Evolutionary conservation across 768 basidiomycete genomes (phyloP), one percentile per base, ranked within the genome.

Genomic region (Suillus luteus): DNA sequence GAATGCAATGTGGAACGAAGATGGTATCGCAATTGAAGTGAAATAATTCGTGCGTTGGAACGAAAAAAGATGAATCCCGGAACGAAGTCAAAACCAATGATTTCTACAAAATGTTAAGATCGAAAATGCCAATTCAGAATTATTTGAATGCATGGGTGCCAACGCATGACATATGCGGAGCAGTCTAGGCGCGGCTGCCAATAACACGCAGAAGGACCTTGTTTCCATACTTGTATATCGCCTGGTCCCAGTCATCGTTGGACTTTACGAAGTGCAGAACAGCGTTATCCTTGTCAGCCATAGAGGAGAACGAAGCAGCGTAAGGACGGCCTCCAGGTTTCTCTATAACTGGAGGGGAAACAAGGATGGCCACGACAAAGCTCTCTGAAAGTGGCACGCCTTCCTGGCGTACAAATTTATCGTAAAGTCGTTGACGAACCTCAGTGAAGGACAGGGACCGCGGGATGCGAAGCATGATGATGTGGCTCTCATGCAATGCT

Each of bases 331-430:
- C 65, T 17, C 37, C 54, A 31, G 46, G 59, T 54, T 61, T 69
- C 19, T 68, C 70, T n/a, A 12, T 54, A 40, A 65, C 60, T 10
- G 69, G 38, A 62, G 69, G 41, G 24, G 81, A 80, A 61, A 85
- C 78, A 55, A 83, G 69, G 67, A 86, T 82, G 22, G 83, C 85
- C 38, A 92, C 74, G 9, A 79, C 80, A 70, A 92, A 92, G 1
- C 79, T 74, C 8, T 81, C 76, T 0, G 80, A 80, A 27, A 91
- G 82, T 14, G 80, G 77, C 49, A 86, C 67, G 55, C 81, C 82
- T 72, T 87, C 88, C 68, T 86, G 83, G 27, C 81, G 78, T n/a
- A 83, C 80, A 70, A 92, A 87, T 69, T 91, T 91, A 61, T 87
- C 84, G 65, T 83, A 82, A 31, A 93, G 76, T 55, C 83, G 82